A percentile compares a stretch with the other conserved stretches of the same genome.
Conservation (phyloP, 2,329 filamentous ascomycete species). For the Colletotrichum sidae region DNA sequence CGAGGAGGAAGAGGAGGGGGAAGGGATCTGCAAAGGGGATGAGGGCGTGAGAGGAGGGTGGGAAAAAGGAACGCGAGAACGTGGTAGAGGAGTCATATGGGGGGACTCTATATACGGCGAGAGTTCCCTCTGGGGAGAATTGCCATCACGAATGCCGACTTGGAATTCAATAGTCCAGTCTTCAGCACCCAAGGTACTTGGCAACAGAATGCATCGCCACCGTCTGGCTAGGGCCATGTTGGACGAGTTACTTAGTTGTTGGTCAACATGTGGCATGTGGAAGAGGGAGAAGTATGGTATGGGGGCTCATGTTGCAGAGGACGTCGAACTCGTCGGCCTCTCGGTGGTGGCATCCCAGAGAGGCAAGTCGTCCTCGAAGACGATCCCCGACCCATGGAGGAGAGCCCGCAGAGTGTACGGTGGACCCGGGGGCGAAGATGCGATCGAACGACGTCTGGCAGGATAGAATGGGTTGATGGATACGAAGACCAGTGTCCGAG, state of each 20-base stretch:
- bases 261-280: conserved; percentile 11
- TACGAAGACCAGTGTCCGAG: not conserved
- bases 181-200: conserved; percentile 1
- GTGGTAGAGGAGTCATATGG: conserved; percentile 7
- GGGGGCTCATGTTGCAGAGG: not conserved
- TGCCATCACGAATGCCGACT: conserved; percentile 4
- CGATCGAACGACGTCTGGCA: not conserved
- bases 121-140: not conserved
- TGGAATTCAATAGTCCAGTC: conserved; percentile 2
- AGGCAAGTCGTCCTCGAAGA: conserved; percentile 11
- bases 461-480: not conserved
- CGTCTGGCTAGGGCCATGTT: not conserved
- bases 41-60: conserved; percentile 9
- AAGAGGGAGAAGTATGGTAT: not conserved
- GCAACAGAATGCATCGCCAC: conserved; percentile 13
- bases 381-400: conserved; percentile 16
- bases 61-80: conserved; percentile 11
- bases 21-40: conserved; percentile 22
- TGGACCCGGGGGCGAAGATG: conserved; percentile 12
- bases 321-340: conserved; percentile 7
- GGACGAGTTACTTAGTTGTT: conserved; percentile 6
- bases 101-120: conserved; percentile 21
- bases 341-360: conserved; percentile 22
- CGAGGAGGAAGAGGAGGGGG: not conserved
- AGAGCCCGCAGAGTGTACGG: not conserved